A percentile compares a stretch with the other conserved stretches of the same genome.
phyloP scores from a whole-genome alignment of 495 filamentous ascomycete species.

The Xylaria scruposa region DNA sequence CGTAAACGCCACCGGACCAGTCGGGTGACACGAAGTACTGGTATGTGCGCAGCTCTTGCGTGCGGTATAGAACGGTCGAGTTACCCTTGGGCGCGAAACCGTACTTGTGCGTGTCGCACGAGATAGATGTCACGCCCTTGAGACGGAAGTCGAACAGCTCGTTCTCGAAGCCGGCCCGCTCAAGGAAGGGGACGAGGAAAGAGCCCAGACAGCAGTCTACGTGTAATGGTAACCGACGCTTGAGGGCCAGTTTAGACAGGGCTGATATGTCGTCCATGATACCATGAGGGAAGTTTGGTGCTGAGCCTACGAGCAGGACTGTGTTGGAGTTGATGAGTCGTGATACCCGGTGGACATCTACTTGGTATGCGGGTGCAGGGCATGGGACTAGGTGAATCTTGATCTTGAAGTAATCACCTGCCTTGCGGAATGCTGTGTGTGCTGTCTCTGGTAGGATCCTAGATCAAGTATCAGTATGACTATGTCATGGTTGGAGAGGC shows the following conservation, averaged over 20 bases:
- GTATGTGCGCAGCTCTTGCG: constrained; percentile 73
- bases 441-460: constrained; percentile 95
- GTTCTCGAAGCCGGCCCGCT: constrained; percentile 86
- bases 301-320: constrained; percentile 91
- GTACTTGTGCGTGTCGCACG: constrained; percentile 98
- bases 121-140: constrained; percentile 92
- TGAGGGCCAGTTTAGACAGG: constrained; percentile 82
- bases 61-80: constrained; percentile 89
- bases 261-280: constrained; percentile 93
- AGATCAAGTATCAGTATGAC: constrained; percentile 7
- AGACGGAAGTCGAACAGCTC: constrained; percentile 92
- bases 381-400: constrained; percentile 89
- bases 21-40: constrained; percentile 96
- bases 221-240: constrained; percentile 83
- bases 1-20: constrained; percentile 97
- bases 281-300: constrained; percentile 97
- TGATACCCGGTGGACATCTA: constrained; percentile 74
- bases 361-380: constrained; percentile 84
- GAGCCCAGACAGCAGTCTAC: constrained; percentile 98
- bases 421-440: constrained; percentile 96
- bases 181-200: constrained; percentile 90
- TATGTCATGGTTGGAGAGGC: not conserved
- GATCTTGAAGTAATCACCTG: constrained; percentile 92
- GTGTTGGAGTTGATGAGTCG: constrained; percentile 96
- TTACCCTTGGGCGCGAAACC: constrained; percentile 98